phyloP scores from a whole-genome alignment of 768 basidiomycete genomes.

The Mycena galericulata region DNA sequence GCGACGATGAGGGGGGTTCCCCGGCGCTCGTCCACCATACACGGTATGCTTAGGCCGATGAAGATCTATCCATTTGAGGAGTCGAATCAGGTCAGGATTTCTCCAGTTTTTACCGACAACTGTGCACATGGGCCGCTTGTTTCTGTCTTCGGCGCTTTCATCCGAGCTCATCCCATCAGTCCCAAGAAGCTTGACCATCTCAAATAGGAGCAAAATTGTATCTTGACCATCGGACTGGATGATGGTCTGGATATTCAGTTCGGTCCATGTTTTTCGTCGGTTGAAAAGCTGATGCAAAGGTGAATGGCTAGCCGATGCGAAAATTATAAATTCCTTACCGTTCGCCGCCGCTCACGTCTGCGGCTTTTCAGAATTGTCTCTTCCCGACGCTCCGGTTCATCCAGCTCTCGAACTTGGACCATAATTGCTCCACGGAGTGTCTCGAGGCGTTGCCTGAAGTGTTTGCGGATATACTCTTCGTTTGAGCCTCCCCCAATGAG shows the following conservation, averaged over 20 bases:
- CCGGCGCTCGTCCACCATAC: background rate
- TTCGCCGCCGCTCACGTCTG: background rate
- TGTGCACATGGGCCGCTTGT: background rate
- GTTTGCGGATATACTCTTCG: background rate
- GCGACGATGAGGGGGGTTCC: background rate
- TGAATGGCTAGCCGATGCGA: no score
- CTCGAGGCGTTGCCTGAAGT: background rate
- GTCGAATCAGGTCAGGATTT: background rate
- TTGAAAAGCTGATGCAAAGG: background rate
- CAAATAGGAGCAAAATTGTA: background rate
- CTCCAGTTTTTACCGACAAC: background rate
- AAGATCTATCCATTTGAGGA: background rate
- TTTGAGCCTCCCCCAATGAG: background rate
- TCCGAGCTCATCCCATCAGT: constrained; percentile 1
- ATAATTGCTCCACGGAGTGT: background rate
- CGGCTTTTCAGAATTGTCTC: background rate
- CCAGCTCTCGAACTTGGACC: background rate
- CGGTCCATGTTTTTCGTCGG: background rate
- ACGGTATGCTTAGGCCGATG: background rate
- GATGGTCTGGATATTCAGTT: background rate
- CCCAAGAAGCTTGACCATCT: background rate
- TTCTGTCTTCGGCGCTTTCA: background rate
- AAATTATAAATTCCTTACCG: background rate
- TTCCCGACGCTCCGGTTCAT: background rate
- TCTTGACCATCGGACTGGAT: background rate